These are phyloP conservation scores for Otatea glauca DNA, from an alignment of 176 grass and related monocot genomes.

Conservation along the genomic window DNA sequence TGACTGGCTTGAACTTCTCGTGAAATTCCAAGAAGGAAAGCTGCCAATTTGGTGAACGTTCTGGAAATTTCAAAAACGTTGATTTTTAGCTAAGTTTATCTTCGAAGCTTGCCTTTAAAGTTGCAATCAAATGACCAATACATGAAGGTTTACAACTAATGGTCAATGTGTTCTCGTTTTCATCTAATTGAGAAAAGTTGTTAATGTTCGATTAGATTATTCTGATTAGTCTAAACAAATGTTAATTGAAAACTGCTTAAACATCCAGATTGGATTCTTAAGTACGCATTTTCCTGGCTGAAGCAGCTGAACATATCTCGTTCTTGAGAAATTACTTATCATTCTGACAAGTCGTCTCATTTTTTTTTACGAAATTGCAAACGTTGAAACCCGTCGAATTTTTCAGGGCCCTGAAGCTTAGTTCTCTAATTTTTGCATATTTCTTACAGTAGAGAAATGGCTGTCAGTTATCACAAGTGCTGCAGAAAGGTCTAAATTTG, in stretches of 20 bases:
- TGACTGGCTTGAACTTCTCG: not conserved
- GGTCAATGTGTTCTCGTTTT: not conserved
- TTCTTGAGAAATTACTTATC: not conserved
- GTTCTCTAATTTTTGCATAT: not conserved
- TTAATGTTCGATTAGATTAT: not conserved
- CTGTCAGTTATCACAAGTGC: not conserved
- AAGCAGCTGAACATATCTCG: not conserved
- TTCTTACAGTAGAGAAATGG: constrained; percentile 4
- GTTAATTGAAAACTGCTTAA: not conserved
- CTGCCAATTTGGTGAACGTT: not conserved
- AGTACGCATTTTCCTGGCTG: not conserved
- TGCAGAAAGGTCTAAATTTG: not conserved
- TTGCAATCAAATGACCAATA: not conserved
- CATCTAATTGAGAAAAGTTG: not conserved
- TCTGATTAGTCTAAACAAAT: not conserved
- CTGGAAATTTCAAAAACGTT: not conserved
- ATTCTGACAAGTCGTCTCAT: not conserved
- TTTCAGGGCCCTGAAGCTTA: not conserved
- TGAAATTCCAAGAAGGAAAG: not conserved
- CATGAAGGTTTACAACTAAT: not conserved
- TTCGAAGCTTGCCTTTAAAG: not conserved
- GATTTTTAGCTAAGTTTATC: not conserved
- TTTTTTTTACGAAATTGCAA: not conserved
- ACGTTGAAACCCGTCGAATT: not conserved
- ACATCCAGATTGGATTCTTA: not conserved